Conservation (phyloP, 495 filamentous ascomycete genomes). For the Beverwykella pulmonaria region DNA sequence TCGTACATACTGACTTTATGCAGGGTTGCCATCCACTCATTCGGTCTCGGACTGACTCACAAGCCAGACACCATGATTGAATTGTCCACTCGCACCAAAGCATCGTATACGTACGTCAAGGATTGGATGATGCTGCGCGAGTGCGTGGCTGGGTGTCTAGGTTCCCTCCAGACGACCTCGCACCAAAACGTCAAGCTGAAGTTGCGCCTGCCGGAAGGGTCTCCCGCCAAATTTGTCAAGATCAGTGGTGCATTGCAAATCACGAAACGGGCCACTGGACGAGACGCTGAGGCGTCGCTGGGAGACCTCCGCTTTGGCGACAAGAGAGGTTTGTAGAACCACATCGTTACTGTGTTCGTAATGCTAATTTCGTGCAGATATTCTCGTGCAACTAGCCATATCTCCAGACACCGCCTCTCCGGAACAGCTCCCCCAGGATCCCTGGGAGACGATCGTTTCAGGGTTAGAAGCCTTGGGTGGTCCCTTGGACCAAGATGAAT, state of each 20-base stretch:
- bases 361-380: conserved; percentile 57
- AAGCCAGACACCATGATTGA: conserved; percentile 99
- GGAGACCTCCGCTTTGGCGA: conserved; percentile 96
- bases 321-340: conserved; percentile 64
- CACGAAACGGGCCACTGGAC: conserved; percentile 95
- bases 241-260: conserved; percentile 96
- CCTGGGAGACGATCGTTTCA: conserved; percentile 96
- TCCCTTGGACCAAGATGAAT: conserved; percentile 82
- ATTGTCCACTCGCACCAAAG: conserved; percentile 91
- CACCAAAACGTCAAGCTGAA: conserved; percentile 99
- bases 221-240: conserved; percentile 96
- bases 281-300: conserved; percentile 89
- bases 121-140: conserved; percentile 99
- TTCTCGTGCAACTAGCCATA: conserved; percentile 93
- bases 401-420: conserved; percentile 83
- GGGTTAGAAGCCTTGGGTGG: conserved; percentile 95
- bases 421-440: conserved; percentile 86
- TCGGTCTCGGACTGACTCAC: conserved; percentile 93
- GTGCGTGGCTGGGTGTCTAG: conserved; percentile 92
- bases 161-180: conserved; percentile 92
- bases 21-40: conserved; percentile 94
- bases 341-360: not conserved
- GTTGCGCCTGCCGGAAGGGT: conserved; percentile 91
- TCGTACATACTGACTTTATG: conserved; percentile 16
- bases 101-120: conserved; percentile 96